Percentiles rank a stretch among this genome's conserved stretches.
Evolutionary conservation across 1,284 basidiomycete genomes (phyloP).

Genomic region (Sporisorium iseilematis-ciliati): DNA sequence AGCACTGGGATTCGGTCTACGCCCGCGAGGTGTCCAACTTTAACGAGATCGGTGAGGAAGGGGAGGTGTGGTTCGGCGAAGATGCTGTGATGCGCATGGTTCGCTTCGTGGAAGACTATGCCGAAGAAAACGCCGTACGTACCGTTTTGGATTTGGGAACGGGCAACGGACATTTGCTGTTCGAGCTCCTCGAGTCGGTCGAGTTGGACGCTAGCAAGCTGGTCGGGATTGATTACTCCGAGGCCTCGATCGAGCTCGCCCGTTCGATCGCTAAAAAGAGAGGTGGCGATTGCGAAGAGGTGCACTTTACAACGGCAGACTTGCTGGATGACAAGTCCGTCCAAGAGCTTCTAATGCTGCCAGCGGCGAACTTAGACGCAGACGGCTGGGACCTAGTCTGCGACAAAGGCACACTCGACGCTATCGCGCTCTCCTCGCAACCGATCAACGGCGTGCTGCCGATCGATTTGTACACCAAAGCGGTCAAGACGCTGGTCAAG

Average conservation of each 20-base stretch:
- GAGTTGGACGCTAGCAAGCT: slow-evolving; percentile 72
- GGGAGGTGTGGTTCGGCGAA: slow-evolving; percentile 89
- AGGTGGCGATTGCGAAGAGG: slow-evolving; percentile 53
- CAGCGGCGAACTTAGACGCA: neutral
- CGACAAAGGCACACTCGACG: slow-evolving; percentile 76
- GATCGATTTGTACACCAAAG: slow-evolving; percentile 76
- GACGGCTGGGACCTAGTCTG: slow-evolving; percentile 68
- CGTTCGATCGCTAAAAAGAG: slow-evolving; percentile 54
- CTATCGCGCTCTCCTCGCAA: slow-evolving; percentile 82
- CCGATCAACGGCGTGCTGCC: slow-evolving; percentile 75
- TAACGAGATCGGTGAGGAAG: slow-evolving; percentile 84
- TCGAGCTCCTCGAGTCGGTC: slow-evolving; percentile 73
- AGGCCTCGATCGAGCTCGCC: slow-evolving; percentile 75
- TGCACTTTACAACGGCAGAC: slow-evolving; percentile 67
- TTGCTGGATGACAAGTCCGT: slow-evolving; percentile 55
- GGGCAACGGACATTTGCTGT: slow-evolving; percentile 86
- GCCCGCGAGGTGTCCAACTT: slow-evolving; percentile 80
- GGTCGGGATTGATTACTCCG: slow-evolving; percentile 85
- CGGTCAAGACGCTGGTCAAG: slow-evolving; percentile 75
- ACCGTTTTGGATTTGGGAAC: slow-evolving; percentile 75
- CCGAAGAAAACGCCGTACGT: neutral
- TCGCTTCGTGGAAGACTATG: slow-evolving; percentile 50
- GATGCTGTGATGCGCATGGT: slow-evolving; percentile 85
- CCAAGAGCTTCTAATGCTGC: slow-evolving; percentile 8
- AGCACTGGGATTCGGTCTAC: slow-evolving; percentile 68